These are phyloP conservation scores for Bretschneidera sinensis DNA, from an alignment of 345 rosid species.

Conservation along the genomic window DNA sequence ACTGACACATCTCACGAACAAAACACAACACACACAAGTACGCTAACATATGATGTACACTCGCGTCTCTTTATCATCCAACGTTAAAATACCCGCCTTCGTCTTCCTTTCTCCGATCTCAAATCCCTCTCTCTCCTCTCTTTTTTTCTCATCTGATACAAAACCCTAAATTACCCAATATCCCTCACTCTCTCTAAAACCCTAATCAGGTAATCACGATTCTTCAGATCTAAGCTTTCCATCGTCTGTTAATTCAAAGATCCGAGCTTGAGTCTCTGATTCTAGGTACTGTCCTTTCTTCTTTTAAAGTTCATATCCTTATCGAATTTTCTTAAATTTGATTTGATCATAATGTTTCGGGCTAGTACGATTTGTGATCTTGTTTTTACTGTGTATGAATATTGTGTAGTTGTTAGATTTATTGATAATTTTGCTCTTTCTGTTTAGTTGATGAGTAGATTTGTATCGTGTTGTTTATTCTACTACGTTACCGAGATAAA, in stretches of 20 bases:
- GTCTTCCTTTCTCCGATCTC: neutral
- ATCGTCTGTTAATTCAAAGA: neutral
- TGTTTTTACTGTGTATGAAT: neutral
- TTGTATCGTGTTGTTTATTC: constrained; percentile 5
- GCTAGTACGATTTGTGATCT: neutral
- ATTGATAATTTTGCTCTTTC: neutral
- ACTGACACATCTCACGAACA: too few species aligned
- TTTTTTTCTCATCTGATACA: neutral
- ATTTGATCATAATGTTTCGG: constrained; percentile 4
- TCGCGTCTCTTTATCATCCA: too few species aligned
- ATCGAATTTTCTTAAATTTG: neutral
- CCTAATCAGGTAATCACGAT: neutral
- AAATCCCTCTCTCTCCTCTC: neutral
- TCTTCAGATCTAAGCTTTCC: neutral
- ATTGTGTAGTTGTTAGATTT: neutral
- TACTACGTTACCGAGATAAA: neutral
- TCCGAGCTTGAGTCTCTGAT: constrained; percentile 1
- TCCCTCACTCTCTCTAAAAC: constrained; percentile 15
- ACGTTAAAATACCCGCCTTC: neutral
- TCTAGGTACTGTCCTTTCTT: constrained; percentile 5
- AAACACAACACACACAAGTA: too few species aligned
- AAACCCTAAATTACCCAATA: constrained; percentile 11
- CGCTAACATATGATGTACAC: too few species aligned
- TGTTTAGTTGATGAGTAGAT: neutral
- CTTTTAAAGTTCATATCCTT: neutral